phyloP scores from a whole-genome alignment of 2,329 filamentous ascomycete species.

The Celoporthe dispersa region DNA sequence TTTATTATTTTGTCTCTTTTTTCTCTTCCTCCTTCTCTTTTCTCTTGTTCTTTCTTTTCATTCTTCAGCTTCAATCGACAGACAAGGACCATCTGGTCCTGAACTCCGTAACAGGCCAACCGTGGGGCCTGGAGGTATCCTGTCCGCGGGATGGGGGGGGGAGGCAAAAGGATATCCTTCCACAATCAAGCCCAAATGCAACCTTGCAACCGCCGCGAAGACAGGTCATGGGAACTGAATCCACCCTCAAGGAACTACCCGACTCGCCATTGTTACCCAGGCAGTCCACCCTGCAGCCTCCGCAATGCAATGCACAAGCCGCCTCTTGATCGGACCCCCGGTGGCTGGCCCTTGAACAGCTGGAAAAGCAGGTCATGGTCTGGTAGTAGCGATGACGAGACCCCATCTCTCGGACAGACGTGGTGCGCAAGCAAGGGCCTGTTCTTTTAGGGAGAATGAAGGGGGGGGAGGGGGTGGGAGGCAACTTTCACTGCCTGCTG shows the following conservation, averaged over 20 bases:
- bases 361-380: slow-evolving; percentile 11
- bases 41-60: background rate
- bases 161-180: slow-evolving; percentile 10
- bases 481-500: background rate
- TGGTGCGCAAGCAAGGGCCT: background rate
- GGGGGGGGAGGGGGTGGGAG: too few relatives aligned
- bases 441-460: too few relatives aligned
- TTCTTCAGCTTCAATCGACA: background rate
- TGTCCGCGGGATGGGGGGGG: background rate
- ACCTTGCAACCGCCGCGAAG: slow-evolving; percentile 27
- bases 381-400: background rate
- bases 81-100: slow-evolving; percentile 2
- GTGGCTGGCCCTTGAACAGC: slow-evolving; percentile 23
- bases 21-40: background rate
- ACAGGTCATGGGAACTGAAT: slow-evolving; percentile 29
- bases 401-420: slow-evolving; percentile 9
- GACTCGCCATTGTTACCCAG: slow-evolving; percentile 21
- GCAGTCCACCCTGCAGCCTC: slow-evolving; percentile 21
- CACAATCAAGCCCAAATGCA: slow-evolving; percentile 23
- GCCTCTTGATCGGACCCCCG: slow-evolving; percentile 13
- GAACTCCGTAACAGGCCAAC: background rate
- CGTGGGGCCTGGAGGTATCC: slow-evolving; percentile 2
- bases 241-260: slow-evolving; percentile 28
- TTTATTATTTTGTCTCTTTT: background rate
- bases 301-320: slow-evolving; percentile 18